These are phyloP conservation scores for Globisporangium abappressorium DNA, from an alignment of 352 stramenopile species.

Conservation along the genomic window DNA sequence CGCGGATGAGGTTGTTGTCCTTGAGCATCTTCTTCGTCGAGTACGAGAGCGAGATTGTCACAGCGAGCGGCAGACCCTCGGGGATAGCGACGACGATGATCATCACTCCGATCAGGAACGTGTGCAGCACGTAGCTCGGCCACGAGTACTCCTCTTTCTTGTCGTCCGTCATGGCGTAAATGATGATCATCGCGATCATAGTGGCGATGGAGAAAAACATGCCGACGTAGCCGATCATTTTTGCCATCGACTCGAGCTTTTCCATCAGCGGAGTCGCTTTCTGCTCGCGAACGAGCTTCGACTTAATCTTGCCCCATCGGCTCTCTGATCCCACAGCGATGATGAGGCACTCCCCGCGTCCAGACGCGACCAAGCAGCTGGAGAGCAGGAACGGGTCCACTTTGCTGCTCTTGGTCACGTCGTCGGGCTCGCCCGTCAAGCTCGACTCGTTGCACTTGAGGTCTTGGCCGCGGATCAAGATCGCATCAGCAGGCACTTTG, in stretches of 20 bases:
- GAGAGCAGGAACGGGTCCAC: slow-evolving; percentile 88
- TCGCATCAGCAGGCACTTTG: slow-evolving; percentile 92
- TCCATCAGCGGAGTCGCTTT: slow-evolving; percentile 90
- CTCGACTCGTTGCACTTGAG: slow-evolving; percentile 95
- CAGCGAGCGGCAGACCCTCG: slow-evolving; percentile 91
- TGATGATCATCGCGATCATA: slow-evolving; percentile 85
- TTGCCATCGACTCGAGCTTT: slow-evolving; percentile 91
- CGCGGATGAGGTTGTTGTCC: slow-evolving; percentile 98
- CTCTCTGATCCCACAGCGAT: slow-evolving; percentile 79
- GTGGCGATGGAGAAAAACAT: slow-evolving; percentile 85
- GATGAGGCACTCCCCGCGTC: slow-evolving; percentile 73
- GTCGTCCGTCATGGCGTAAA: slow-evolving; percentile 60
- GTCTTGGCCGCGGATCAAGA: slow-evolving; percentile 91
- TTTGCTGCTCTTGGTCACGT: slow-evolving; percentile 79
- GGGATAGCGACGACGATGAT: slow-evolving; percentile 95
- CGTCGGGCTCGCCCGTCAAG: slow-evolving; percentile 95
- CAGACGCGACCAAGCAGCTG: slow-evolving; percentile 73
- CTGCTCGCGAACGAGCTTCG: slow-evolving; percentile 86
- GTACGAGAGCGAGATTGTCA: slow-evolving; percentile 95
- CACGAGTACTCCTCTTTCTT: slow-evolving; percentile 66
- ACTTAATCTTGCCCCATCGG: slow-evolving; percentile 91
- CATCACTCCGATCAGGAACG: slow-evolving; percentile 93
- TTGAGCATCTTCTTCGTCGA: slow-evolving; percentile 98
- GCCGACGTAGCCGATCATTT: slow-evolving; percentile 85
- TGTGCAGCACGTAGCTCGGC: slow-evolving; percentile 88